Conservation (phyloP, 768 basidiomycete species). For the Pisolithus marmoratus region DNA sequence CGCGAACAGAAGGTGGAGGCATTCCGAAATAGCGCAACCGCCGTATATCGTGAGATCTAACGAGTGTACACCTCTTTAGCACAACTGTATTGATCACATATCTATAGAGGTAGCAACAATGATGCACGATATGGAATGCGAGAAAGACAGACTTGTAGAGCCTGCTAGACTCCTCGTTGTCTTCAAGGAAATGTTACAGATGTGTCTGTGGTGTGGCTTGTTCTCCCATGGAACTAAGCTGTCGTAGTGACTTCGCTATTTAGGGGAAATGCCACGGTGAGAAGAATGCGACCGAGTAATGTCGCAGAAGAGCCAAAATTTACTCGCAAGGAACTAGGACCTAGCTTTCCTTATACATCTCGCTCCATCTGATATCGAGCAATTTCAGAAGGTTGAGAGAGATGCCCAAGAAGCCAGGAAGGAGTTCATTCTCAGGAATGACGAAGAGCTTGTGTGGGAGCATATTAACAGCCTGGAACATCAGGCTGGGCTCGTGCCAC, state of each 20-base stretch:
- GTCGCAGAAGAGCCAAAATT: background rate
- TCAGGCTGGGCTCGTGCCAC: conserved; percentile 24
- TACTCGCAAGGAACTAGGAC: conserved; percentile 50
- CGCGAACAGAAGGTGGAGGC: conserved; percentile 70
- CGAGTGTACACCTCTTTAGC: background rate
- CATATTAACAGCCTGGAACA: conserved; percentile 52
- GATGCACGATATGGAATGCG: conserved; percentile 57
- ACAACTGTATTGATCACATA: background rate
- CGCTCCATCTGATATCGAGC: conserved; percentile 73
- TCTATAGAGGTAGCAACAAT: conserved; percentile 63
- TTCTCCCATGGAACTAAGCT: background rate
- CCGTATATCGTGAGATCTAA: conserved; percentile 63
- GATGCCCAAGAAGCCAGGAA: conserved; percentile 75
- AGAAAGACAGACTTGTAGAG: conserved; percentile 42
- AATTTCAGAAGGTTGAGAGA: conserved; percentile 75
- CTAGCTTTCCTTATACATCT: conserved; percentile 86
- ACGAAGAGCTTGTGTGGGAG: conserved; percentile 71
- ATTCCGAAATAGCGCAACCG: conserved; percentile 71
- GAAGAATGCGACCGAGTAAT: conserved; percentile 9
- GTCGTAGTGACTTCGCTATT: background rate
- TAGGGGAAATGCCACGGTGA: conserved; percentile 93
- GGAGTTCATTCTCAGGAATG: conserved; percentile 78
- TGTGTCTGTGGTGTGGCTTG: conserved; percentile 64
- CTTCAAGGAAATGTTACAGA: conserved; percentile 83
- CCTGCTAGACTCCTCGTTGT: conserved; percentile 53